A percentile compares a stretch with the other conserved stretches of the same genome.
Evolutionary conservation across 495 filamentous ascomycete species (phyloP).

Genomic region (Amorphotheca resinae): DNA sequence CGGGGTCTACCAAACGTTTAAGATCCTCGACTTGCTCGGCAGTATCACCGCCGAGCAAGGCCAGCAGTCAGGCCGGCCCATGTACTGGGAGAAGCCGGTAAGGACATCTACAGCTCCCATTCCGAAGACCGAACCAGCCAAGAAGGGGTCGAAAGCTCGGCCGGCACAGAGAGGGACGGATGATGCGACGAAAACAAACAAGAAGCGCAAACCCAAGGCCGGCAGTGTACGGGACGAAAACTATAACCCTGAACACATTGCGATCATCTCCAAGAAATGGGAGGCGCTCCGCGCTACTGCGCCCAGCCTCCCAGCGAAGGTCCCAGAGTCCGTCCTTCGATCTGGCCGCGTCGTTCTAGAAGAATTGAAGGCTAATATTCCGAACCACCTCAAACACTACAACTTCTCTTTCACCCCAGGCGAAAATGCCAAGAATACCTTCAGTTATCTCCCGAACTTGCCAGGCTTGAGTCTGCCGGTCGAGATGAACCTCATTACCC

Average conservation of each 20-base stretch:
- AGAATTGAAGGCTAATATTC: neutral
- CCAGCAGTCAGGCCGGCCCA: neutral
- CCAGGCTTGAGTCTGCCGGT: conserved; percentile 1
- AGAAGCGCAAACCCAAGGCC: conserved; percentile 9
- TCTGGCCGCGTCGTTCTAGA: neutral
- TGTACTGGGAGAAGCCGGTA: conserved; percentile 5
- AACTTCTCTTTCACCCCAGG: neutral
- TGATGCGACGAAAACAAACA: neutral
- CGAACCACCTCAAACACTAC: neutral
- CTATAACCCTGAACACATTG: neutral
- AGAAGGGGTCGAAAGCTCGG: neutral
- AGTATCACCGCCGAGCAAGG: conserved; percentile 6
- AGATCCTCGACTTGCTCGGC: conserved; percentile 17
- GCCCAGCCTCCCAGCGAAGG: conserved; percentile 1
- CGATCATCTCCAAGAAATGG: conserved; percentile 8
- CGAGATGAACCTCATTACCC: conserved; percentile 7
- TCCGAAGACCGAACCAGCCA: conserved; percentile 1
- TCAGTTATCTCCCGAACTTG: conserved; percentile 13
- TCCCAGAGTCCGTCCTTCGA: conserved; percentile 3
- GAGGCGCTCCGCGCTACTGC: conserved; percentile 5
- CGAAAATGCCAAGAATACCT: neutral
- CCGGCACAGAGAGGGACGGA: neutral
- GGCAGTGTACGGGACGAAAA: neutral
- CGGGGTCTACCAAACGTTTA: conserved; percentile 18
- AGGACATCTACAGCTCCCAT: conserved; percentile 2